Evolutionary conservation across 768 basidiomycete species (phyloP).

Genomic region (Lyophyllum atratum): DNA sequence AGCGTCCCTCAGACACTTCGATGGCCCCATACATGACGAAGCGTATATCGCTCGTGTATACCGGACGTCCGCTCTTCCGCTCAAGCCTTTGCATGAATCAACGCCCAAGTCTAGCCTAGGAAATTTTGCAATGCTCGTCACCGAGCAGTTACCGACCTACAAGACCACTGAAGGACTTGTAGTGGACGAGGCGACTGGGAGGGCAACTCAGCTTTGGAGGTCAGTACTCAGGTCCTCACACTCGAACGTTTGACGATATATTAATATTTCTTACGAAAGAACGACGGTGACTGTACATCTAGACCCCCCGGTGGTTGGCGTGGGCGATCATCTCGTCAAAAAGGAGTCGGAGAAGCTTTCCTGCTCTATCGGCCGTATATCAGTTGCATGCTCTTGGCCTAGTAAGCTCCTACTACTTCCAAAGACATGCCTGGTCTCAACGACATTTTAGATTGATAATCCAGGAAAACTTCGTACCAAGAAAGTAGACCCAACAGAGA

Average conservation of each 20-base stretch:
- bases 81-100: slow-evolving; percentile 33
- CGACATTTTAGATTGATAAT: slow-evolving; percentile 37
- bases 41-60: slow-evolving; percentile 33
- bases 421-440: not conserved
- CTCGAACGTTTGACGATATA: not conserved
- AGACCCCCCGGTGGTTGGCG: slow-evolving; percentile 48
- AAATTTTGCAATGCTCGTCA: slow-evolving; percentile 35
- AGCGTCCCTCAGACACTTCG: slow-evolving; percentile 18
- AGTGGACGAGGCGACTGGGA: slow-evolving; percentile 20
- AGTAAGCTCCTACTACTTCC: slow-evolving; percentile 44
- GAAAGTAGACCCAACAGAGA: slow-evolving; percentile 20
- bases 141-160: slow-evolving; percentile 33
- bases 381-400: slow-evolving; percentile 65
- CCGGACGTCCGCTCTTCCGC: slow-evolving; percentile 28
- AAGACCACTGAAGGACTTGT: slow-evolving; percentile 30
- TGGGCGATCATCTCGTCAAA: slow-evolving; percentile 60
- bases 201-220: slow-evolving; percentile 42
- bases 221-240: slow-evolving; percentile 22
- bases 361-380: slow-evolving; percentile 68
- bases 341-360: slow-evolving; percentile 77
- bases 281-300: slow-evolving; percentile 41
- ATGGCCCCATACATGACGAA: slow-evolving; percentile 36
- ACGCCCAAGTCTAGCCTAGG: slow-evolving; percentile 43
- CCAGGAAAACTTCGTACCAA: slow-evolving; percentile 30
- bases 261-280: slow-evolving; percentile 24